These are phyloP conservation scores for Aspergillus wentii DNA, from an alignment of 495 filamentous ascomycete species.

Conservation along the genomic window DNA sequence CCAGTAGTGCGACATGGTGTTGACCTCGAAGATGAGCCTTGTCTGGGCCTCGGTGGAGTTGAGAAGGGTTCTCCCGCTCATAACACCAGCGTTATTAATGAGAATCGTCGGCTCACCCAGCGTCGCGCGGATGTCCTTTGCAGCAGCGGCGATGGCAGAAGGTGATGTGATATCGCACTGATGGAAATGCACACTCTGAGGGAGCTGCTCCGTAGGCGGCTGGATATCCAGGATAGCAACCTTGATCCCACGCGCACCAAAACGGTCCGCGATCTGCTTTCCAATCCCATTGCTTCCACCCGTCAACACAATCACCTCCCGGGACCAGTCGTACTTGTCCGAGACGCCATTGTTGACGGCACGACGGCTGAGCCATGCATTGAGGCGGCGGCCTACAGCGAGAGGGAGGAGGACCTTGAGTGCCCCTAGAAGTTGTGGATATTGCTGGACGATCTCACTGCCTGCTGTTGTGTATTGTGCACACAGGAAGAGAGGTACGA, in stretches of 20 bases:
- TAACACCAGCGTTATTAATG: slow-evolving; percentile 72
- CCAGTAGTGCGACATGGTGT: slow-evolving; percentile 64
- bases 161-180: slow-evolving; percentile 60
- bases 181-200: slow-evolving; percentile 54
- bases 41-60: slow-evolving; percentile 50
- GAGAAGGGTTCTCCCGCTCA: slow-evolving; percentile 56
- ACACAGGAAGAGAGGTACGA: slow-evolving; percentile 50
- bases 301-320: slow-evolving; percentile 67
- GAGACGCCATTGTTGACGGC: slow-evolving; percentile 56
- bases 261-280: slow-evolving; percentile 50
- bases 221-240: slow-evolving; percentile 69
- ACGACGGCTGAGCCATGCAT: slow-evolving; percentile 44
- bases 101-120: slow-evolving; percentile 65
- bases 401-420: slow-evolving; percentile 26
- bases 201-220: slow-evolving; percentile 48
- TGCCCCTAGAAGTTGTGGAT: slow-evolving; percentile 30
- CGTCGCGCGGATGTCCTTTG: slow-evolving; percentile 42
- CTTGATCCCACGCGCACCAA: slow-evolving; percentile 54
- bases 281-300: slow-evolving; percentile 70
- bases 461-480: slow-evolving; percentile 57
- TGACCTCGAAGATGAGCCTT: slow-evolving; percentile 66
- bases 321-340: slow-evolving; percentile 62
- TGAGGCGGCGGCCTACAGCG: slow-evolving; percentile 42
- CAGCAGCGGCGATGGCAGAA: slow-evolving; percentile 39
- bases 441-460: slow-evolving; percentile 39